Evolutionary conservation across 805 yeast genomes (phyloP), one percentile per base, ranked within the genome.

Genomic region (Candida anglica): DNA sequence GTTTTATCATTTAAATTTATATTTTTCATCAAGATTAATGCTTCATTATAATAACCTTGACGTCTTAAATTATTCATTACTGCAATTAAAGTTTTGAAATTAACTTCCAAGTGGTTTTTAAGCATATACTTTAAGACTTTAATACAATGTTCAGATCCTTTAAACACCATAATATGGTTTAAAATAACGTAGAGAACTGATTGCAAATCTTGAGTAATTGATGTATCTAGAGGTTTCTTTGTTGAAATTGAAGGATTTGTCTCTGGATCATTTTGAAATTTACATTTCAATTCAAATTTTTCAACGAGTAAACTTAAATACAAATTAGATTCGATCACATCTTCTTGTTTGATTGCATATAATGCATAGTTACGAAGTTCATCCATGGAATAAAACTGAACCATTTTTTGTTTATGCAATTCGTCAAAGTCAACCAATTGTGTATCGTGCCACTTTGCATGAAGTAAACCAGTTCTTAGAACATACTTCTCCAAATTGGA

Each of bases 391-490:
- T 53, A 59, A 37, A 56, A 64, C n/a, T 43, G 30, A n/a, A 50
- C 36, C 65, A 65, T 62, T 36, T 50, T 54, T 25, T 40, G 31
- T 18, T 42, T 44, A 16, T 55, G 57, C 5, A 17, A 26, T 4
- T 37, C 46, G 6, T 37, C 23, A 15, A 50, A 48, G 1, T 40
- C 33, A 5, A 42, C 37, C 26, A 38, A 41, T 16, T 53, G 45
- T 0, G 56, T 47, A 37, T 63, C 53, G 36, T 65, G 69, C 69
- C 69, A 63, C 33, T 55, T 56, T 4, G 69, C 54, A 21, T 53
- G 43, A 5, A 59, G 30, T 32, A 53, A 44, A 2, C 72, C 72
- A 2, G 71, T 63, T 29, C 69, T 42, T 6, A 52, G 54, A 4
- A 63, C 51, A 34, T 54, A 56, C 28, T 49, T 50, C 3, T 63